Percentiles rank a stretch among this genome's conserved stretches.
Conservation (phyloP, 2,329 filamentous ascomycete species). For the Colletotrichum sp. region DNA sequence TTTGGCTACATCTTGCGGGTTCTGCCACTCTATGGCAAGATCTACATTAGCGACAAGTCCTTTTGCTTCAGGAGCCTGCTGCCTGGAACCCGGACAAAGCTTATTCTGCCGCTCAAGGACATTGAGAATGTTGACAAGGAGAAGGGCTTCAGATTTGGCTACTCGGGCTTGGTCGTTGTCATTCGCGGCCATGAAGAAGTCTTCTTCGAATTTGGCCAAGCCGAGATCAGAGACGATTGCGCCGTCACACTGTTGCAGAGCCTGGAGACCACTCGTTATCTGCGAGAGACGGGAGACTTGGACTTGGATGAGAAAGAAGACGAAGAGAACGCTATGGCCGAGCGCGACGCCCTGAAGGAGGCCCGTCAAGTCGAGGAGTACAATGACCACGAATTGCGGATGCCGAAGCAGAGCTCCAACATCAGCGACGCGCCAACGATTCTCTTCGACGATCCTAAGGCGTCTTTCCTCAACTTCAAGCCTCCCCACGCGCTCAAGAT, state of each 20-base stretch:
- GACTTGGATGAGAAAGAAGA: conserved; percentile 72
- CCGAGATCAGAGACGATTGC: conserved; percentile 86
- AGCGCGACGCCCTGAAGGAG: conserved; percentile 80
- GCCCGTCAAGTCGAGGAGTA: conserved; percentile 63
- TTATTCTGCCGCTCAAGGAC: conserved; percentile 89
- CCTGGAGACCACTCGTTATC: conserved; percentile 73
- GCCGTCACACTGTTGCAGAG: conserved; percentile 79
- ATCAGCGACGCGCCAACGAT: conserved; percentile 72
- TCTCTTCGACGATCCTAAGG: conserved; percentile 86
- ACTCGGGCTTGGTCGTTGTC: conserved; percentile 88
- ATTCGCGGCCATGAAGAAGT: conserved; percentile 94
- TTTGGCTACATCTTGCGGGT: conserved; percentile 93
- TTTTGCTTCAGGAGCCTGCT: conserved; percentile 94
- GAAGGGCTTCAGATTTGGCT: conserved; percentile 91
- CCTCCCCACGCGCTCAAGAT: conserved; percentile 79
- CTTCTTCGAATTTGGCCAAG: conserved; percentile 89
- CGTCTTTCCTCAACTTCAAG: conserved; percentile 91
- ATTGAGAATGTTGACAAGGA: conserved; percentile 95
- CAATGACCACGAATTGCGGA: conserved; percentile 53
- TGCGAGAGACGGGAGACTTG: conserved; percentile 72
- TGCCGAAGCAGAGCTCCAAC: conserved; percentile 51
- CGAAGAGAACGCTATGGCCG: conserved; percentile 77
- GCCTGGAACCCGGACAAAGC: conserved; percentile 87
- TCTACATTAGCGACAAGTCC: conserved; percentile 86
- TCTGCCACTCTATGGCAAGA: conserved; percentile 91